Percentiles rank a stretch among this genome's conserved stretches.
Evolutionary conservation across 805 yeast species (phyloP).

Genomic region (Hemisphaericaspora nanyangensis): DNA sequence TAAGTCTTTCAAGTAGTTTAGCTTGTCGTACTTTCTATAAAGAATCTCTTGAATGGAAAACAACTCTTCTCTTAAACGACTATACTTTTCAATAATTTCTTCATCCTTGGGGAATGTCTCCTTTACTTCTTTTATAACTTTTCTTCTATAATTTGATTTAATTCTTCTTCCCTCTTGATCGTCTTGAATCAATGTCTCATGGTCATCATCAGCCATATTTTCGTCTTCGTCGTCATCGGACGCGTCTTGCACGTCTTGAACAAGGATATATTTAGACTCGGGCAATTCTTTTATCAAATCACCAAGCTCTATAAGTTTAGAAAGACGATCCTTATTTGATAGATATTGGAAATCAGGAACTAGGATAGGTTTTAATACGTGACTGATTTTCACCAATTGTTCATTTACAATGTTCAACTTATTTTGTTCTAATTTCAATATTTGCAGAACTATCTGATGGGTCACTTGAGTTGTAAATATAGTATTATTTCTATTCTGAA

Average conservation of each 20-base stretch:
- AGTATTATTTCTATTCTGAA: slow-evolving; percentile 7
- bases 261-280: slow-evolving; percentile 26
- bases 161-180: slow-evolving; percentile 8
- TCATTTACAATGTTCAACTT: slow-evolving; percentile 25
- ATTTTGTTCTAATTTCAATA: slow-evolving; percentile 28
- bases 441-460: slow-evolving; percentile 34
- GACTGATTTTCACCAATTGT: slow-evolving; percentile 15
- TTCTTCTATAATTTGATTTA: slow-evolving; percentile 8
- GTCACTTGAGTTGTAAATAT: slow-evolving; percentile 20
- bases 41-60: slow-evolving; percentile 15
- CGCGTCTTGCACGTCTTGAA: slow-evolving; percentile 7
- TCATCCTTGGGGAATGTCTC: slow-evolving; percentile 4
- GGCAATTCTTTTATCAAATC: slow-evolving; percentile 29
- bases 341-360: slow-evolving; percentile 9
- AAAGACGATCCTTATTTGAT: slow-evolving; percentile 10
- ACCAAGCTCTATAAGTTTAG: slow-evolving; percentile 17
- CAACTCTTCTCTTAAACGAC: slow-evolving; percentile 14
- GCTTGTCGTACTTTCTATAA: slow-evolving; percentile 26
- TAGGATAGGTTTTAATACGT: slow-evolving; percentile 6
- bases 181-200: slow-evolving; percentile 4
- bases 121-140: slow-evolving; percentile 1
- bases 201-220: not conserved
- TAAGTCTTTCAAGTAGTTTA: slow-evolving; percentile 20
- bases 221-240: slow-evolving; percentile 4
- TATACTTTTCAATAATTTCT: slow-evolving; percentile 17